These are phyloP conservation scores for Colletotrichum brevisporum DNA, from an alignment of 2,329 filamentous ascomycete species.

Conservation along the genomic window DNA sequence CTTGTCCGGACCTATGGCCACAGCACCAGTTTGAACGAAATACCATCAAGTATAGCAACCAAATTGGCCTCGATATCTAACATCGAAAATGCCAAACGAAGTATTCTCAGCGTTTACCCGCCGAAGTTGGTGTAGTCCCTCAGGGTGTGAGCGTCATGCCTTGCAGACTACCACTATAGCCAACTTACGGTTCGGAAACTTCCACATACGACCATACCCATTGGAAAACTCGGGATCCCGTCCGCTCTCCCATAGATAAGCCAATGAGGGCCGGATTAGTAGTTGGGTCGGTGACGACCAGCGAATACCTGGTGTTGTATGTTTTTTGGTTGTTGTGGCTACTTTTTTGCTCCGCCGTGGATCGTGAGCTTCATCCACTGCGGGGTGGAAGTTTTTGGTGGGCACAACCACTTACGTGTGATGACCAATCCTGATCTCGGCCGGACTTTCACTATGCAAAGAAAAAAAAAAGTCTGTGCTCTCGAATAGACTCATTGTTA, in stretches of 20 bases:
- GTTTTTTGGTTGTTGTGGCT: background rate
- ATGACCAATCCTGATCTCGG: no score
- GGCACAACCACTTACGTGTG: no score
- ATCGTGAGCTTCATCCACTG: background rate
- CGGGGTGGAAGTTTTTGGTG: background rate
- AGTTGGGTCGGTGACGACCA: constrained; percentile 8
- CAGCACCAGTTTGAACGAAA: no score
- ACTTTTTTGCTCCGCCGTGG: background rate
- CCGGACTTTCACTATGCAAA: background rate
- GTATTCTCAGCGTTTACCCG: no score
- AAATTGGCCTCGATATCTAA: no score
- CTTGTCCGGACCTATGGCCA: no score
- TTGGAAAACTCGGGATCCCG: constrained; percentile 10
- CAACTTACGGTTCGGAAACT: fast-evolving
- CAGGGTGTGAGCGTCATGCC: background rate
- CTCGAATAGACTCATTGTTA: background rate
- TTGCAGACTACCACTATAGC: background rate
- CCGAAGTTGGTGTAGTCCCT: no score
- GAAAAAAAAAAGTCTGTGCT: background rate
- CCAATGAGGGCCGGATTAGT: constrained; percentile 1
- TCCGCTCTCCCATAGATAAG: background rate
- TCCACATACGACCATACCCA: constrained; percentile 14
- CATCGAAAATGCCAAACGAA: no score
- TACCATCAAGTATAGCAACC: no score
- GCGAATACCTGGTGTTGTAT: constrained; percentile 10